phyloP scores from a whole-genome alignment of 495 filamentous ascomycete genomes.

The Saxispiralis lemnorum region DNA sequence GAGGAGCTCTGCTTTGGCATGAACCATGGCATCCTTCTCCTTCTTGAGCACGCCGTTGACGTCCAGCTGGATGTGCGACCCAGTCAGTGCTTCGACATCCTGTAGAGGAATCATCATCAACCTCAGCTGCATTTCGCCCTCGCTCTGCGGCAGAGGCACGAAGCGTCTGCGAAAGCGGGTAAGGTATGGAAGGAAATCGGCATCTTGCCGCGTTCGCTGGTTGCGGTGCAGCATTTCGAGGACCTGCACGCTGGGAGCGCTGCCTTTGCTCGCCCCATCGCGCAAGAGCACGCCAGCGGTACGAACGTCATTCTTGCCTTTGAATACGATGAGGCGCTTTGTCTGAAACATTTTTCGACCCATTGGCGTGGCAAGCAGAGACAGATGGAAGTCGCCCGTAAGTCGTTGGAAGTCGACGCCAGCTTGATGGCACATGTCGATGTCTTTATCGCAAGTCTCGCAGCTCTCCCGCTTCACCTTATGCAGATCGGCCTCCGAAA shows the following conservation, averaged over 20 bases:
- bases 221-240: conserved; percentile 48
- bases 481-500: conserved; percentile 79
- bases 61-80: conserved; percentile 32
- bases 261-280: conserved; percentile 46
- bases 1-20: conserved; percentile 42
- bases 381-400: conserved; percentile 56
- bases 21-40: conserved; percentile 24
- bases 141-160: conserved; percentile 34
- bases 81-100: conserved; percentile 70
- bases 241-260: conserved; percentile 50
- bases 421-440: conserved; percentile 62
- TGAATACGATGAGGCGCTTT: conserved; percentile 57
- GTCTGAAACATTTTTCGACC: conserved; percentile 61
- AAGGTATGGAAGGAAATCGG: conserved; percentile 65
- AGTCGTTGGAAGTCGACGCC: conserved; percentile 58
- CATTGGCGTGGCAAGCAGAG: conserved; percentile 50
- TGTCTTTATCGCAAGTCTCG: conserved; percentile 58
- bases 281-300: conserved; percentile 63
- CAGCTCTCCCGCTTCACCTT: conserved; percentile 80
- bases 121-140: conserved; percentile 42
- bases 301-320: conserved; percentile 54
- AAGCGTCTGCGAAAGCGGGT: conserved; percentile 44
- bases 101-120: conserved; percentile 43
- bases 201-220: conserved; percentile 46
- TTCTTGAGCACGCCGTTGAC: conserved; percentile 17